Evolutionary conservation across 768 basidiomycete species (phyloP), one percentile per base, ranked within the genome.

Genomic region (Psilocybe tampanensis): DNA sequence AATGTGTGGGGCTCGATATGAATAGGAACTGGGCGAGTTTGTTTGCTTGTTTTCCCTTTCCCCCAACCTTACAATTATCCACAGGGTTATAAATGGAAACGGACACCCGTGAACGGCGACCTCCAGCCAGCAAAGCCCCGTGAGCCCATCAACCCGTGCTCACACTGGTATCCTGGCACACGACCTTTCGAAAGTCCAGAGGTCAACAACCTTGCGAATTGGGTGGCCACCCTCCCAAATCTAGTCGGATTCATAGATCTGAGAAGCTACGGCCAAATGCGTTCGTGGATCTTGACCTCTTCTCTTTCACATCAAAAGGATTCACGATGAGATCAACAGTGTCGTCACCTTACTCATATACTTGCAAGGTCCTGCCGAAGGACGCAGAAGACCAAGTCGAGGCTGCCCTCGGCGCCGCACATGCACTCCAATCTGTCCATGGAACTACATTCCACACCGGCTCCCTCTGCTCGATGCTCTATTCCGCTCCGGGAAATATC

Each of bases 241-340:
- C 72, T 91, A 15, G 75, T 80, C 18, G 86, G 78, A 1, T 94
- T 91, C 69, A 56, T 93, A 29, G 91, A 94, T 70, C 67, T 93
- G 49, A 78, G 93, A 60, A 89, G 86, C 62, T 95, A 92, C 64
- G 92, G 92, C 0, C 91, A 94, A 67, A 88, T 92, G 80, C 68
- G 90, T 92, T 63, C 55, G 89, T 79, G n/a, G n/a, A n/a, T n/a
- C n/a, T n/a, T n/a, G 5, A 33, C 18, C 17, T 18, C 5, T 19
- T 23, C 17, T 29, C 42, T 8, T 39, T 18, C 24, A 1, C 3
- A 32, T 15, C 9, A 17, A 33, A 11, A 19, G 33, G 42, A 23
- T 21, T n/a, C 24, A 34, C 23, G 13, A 8, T 39, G 11, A 15
- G 4, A 21, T n/a, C 34, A n/a, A 18, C 54, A 92, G 89, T 92